A percentile compares a stretch with the other conserved stretches of the same genome.
These are phyloP conservation scores for Pleurotus eryngii DNA, from an alignment of 768 basidiomycete species.

Conservation along the genomic window DNA sequence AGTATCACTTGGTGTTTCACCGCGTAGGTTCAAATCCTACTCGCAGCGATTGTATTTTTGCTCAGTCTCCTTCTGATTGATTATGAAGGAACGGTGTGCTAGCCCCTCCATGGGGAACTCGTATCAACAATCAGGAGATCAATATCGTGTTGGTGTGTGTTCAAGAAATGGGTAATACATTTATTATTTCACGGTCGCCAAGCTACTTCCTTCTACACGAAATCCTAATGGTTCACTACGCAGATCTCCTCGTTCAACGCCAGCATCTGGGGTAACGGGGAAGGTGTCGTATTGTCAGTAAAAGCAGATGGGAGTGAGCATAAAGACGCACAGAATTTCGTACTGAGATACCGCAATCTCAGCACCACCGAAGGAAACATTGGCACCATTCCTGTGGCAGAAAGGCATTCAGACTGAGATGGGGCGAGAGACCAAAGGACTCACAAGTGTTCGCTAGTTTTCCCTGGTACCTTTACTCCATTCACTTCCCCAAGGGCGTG, in stretches of 20 bases:
- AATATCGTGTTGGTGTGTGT: too few relatives aligned
- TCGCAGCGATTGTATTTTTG: constrained; percentile 53
- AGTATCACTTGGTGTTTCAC: constrained; percentile 79
- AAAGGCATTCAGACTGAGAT: not conserved
- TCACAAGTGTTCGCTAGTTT: constrained; percentile 61
- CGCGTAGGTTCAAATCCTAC: constrained; percentile 92
- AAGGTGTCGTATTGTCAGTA: too few relatives aligned
- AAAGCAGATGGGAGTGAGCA: not conserved
- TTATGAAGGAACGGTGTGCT: too few relatives aligned
- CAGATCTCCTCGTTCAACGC: not conserved
- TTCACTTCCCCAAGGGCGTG: constrained; percentile 57
- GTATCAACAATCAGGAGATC: too few relatives aligned
- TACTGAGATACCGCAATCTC: constrained; percentile 41
- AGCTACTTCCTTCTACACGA: too few relatives aligned
- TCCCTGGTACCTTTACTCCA: constrained; percentile 65
- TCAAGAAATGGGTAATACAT: constrained; percentile 25
- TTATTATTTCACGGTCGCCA: constrained; percentile 19
- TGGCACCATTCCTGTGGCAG: constrained; percentile 34
- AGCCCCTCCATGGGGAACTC: too few relatives aligned
- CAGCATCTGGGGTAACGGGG: not conserved
- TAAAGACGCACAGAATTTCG: constrained; percentile 42
- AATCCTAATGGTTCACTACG: too few relatives aligned
- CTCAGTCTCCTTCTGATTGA: too few relatives aligned
- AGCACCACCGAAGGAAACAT: constrained; percentile 43
- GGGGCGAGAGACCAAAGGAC: constrained; percentile 10